phyloP scores from a whole-genome alignment of 495 filamentous ascomycete genomes.

The Penicillium atrosanguineum region DNA sequence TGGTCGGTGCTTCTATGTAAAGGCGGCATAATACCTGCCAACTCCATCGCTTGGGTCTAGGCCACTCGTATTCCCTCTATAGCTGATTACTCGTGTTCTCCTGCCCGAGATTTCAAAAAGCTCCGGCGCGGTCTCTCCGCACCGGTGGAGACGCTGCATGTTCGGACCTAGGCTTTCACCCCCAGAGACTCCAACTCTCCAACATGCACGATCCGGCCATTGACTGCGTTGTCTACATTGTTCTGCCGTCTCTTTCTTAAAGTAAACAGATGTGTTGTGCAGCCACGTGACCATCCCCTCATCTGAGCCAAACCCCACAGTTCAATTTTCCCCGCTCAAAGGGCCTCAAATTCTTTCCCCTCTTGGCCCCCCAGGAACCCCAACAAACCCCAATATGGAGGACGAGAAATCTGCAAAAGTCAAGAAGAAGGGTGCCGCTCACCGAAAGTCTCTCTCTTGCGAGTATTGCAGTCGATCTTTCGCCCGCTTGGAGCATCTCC shows the following conservation, averaged over 20 bases:
- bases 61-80: neutral
- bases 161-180: neutral
- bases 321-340: slow-evolving; percentile 35
- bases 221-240: neutral
- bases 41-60: neutral
- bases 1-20: neutral
- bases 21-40: neutral
- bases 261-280: neutral
- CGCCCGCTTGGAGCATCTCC: slow-evolving; percentile 51
- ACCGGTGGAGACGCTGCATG: slow-evolving; percentile 9
- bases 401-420: slow-evolving; percentile 43
- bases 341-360: slow-evolving; percentile 31
- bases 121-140: slow-evolving; percentile 12
- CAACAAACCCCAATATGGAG: slow-evolving; percentile 34
- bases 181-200: neutral
- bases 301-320: slow-evolving; percentile 42
- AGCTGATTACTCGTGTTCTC: neutral
- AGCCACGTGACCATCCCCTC: slow-evolving; percentile 37
- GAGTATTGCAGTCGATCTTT: slow-evolving; percentile 52
- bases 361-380: slow-evolving; percentile 37
- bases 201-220: neutral
- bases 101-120: neutral
- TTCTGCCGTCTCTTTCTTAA: neutral
- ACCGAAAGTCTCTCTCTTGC: slow-evolving; percentile 48
- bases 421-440: slow-evolving; percentile 43